phyloP scores from a whole-genome alignment of 108 stramenopile species.

The Fragilaria crotonensis region DNA sequence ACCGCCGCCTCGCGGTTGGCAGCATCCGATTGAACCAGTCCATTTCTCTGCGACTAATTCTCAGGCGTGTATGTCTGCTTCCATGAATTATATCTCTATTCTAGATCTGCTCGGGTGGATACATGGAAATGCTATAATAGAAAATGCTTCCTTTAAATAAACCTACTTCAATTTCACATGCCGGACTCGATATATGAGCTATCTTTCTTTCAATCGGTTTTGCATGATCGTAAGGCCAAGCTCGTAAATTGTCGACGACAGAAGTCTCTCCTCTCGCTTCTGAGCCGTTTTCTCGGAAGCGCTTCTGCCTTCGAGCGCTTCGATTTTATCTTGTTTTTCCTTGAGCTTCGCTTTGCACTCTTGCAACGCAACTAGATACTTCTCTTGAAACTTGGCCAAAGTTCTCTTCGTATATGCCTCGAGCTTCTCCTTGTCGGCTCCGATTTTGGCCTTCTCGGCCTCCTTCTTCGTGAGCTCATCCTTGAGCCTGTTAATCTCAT shows the following conservation, averaged over 20 bases:
- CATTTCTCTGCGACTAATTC: too few species aligned
- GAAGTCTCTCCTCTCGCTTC: conserved; percentile 83
- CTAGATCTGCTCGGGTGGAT: too few species aligned
- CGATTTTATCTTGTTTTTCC: conserved; percentile 85
- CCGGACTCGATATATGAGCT: too few species aligned
- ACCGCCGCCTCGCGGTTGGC: too few species aligned
- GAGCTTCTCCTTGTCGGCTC: conserved; percentile 85
- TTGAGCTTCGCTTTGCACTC: conserved; percentile 88
- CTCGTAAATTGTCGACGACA: conserved; percentile 89
- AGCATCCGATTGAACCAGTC: too few species aligned
- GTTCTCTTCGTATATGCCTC: conserved; percentile 92
- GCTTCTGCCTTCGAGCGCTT: conserved; percentile 60
- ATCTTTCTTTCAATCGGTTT: conserved; percentile 56
- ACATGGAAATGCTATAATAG: too few species aligned
- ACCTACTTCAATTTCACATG: too few species aligned
- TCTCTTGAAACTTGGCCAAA: conserved; percentile 89
- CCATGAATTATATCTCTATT: too few species aligned
- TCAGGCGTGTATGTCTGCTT: too few species aligned
- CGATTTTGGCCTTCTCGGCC: conserved; percentile 71
- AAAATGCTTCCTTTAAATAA: too few species aligned
- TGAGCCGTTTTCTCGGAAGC: conserved; percentile 77
- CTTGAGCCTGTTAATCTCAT: conserved; percentile 30
- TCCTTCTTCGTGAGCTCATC: conserved; percentile 59
- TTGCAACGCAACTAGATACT: conserved; percentile 88
- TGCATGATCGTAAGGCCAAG: conserved; percentile 89